Percentiles rank a stretch among this genome's conserved stretches.
Conservation (phyloP, 2,329 filamentous ascomycete species). For the Trichoderma sp. region DNA sequence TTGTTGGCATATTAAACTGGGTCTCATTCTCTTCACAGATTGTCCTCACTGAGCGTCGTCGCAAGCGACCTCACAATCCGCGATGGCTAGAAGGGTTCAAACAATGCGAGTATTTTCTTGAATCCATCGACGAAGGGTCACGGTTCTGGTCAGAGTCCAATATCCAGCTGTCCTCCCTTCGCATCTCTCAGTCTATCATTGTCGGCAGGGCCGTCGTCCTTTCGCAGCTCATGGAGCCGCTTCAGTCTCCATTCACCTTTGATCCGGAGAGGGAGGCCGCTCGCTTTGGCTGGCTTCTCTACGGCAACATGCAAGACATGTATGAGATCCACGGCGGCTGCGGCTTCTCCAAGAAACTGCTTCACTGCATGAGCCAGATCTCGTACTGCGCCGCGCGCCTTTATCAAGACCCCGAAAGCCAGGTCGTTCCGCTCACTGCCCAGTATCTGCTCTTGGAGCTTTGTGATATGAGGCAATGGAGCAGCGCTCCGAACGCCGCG, state of each 20-base stretch:
- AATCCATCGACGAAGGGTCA: constrained; percentile 35
- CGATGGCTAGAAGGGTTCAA: constrained; percentile 40
- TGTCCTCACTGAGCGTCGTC: constrained; percentile 37
- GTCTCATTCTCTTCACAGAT: constrained; percentile 26
- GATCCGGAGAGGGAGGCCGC: constrained; percentile 30
- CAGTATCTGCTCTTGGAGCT: constrained; percentile 30
- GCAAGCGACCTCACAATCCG: constrained; percentile 31
- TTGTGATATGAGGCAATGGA: constrained; percentile 36
- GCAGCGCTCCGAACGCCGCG: constrained; percentile 27
- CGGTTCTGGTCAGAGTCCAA: constrained; percentile 37
- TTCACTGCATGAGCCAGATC: constrained; percentile 38
- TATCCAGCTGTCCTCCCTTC: constrained; percentile 34
- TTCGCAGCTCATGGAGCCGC: constrained; percentile 38
- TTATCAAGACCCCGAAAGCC: constrained; percentile 33
- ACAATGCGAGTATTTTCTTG: constrained; percentile 35
- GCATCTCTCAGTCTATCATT: constrained; percentile 39
- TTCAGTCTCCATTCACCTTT: constrained; percentile 30
- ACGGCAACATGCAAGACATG: constrained; percentile 35
- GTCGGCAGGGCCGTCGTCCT: constrained; percentile 40
- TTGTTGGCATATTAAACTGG: not conserved
- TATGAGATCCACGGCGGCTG: constrained; percentile 41
- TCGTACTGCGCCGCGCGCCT: constrained; percentile 37
- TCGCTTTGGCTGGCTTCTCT: constrained; percentile 40
- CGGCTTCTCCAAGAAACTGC: constrained; percentile 40
- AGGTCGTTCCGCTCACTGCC: constrained; percentile 33